Evolutionary conservation across 2,329 filamentous ascomycete genomes (phyloP), one percentile per base, ranked within the genome.

Genomic region (Claviceps africana): DNA sequence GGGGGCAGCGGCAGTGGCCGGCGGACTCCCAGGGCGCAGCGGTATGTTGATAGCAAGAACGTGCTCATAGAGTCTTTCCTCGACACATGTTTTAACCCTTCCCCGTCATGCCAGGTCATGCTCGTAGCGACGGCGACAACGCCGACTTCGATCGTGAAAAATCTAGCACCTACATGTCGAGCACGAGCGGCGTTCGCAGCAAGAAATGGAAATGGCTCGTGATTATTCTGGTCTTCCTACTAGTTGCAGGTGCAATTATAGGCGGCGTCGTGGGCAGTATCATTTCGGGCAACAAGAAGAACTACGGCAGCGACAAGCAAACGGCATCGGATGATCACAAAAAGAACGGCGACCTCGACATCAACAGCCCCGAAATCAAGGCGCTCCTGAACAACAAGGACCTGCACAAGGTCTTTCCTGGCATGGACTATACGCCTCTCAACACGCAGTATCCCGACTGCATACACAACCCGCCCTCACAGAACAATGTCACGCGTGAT

Each of bases 401-500:
- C 56, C 75, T 97, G 25, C 88, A 95, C 75, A 94, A 88, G 67
- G 88, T 97, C 2, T 97, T 97, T 66, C 87, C 89, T 0, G 91
- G 89, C 28, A 87, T 97, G 70, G 91, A 96, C 68, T 97, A 97
- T 65, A 97, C 91, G 0, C 89, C 91, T 0, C 78, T 93, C 66
- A 89, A 94, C 64, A 82, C 88, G 0, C 90, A 96, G 67, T 96
- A 91, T 60, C 91, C 91, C 2, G 83, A 83, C 40, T 97, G 91
- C 67, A 57, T 90, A 33, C 71, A 76, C 51, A 78, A 83, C 59
- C 86, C 87, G 1, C 86, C 91, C 0, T 90, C 84, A 35, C 91
- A 96, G 65, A 95, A 97, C 71, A 96, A 97, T 64, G 76, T 97
- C 58, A 97, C 93, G 0, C 82, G 88, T 51, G 91, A 97, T 64